Conservation (phyloP, 352 stramenopile genomes). For the Phytophthora syringae region DNA sequence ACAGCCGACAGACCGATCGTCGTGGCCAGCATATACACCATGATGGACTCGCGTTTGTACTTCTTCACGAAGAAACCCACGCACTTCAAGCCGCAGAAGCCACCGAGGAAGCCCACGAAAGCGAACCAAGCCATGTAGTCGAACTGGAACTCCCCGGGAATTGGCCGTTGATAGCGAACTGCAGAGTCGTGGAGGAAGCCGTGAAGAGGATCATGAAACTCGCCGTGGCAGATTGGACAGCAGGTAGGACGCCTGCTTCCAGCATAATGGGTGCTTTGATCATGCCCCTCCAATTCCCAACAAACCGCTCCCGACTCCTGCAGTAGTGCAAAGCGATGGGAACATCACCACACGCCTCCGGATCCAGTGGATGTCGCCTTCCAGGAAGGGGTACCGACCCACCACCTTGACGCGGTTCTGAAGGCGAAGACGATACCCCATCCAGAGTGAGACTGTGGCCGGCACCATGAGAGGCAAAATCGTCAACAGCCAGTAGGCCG, state of each 20-base stretch:
- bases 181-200: conserved; percentile 92
- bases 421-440: conserved; percentile 55
- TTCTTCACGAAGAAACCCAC: conserved; percentile 91
- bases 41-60: conserved; percentile 84
- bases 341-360: conserved; percentile 87
- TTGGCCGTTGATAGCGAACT: conserved; percentile 79
- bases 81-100: conserved; percentile 70
- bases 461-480: conserved; percentile 78
- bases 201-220: conserved; percentile 91
- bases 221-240: conserved; percentile 89
- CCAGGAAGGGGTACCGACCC: conserved; percentile 69
- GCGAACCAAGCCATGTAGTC: conserved; percentile 93
- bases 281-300: conserved; percentile 97
- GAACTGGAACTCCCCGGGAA: conserved; percentile 77
- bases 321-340: conserved; percentile 90
- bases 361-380: conserved; percentile 70
- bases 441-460: conserved; percentile 45
- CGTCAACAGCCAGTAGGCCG: conserved; percentile 93
- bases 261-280: conserved; percentile 98
- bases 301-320: conserved; percentile 94
- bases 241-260: conserved; percentile 93
- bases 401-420: conserved; percentile 67
- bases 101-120: conserved; percentile 89
- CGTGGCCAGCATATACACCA: conserved; percentile 69
- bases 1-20: conserved; percentile 74